Evolutionary conservation across 371 early-diverging fungal species (phyloP), one percentile per base, ranked within the genome.

Genomic region (Zopfochytrium polystomum): DNA sequence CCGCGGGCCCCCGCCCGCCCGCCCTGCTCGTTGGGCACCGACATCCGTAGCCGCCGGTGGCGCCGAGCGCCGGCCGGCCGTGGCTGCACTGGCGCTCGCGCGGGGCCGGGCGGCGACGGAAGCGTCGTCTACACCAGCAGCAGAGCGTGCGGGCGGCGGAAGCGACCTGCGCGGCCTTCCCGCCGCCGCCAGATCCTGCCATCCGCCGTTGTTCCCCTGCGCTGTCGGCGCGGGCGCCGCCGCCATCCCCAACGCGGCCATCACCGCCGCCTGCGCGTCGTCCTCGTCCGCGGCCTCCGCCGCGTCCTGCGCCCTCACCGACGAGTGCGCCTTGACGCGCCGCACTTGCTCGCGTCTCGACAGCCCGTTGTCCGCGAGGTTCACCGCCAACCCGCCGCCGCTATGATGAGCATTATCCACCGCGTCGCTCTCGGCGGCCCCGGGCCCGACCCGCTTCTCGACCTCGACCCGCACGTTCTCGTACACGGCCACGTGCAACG

Each of bases 381-480:
- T 26, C 25, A 47, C 9, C 9, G 48, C 9, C 11, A 47, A 11
- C 11, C 48, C 22, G n/a, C 20, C 11, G 7, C 25, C 0, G 25
- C 1, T 47, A 9, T 11, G 48, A 11, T 22, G 0, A 23, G 18
- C 20, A 5, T 30, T 25, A 3, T 32, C 56, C 9, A 44, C 3
- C 2, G 13, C 29, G 23, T 55, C 56, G 26, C 43, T 43, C 43
- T 45, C 26, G 7, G 43, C 56, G 5, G 45, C 45, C 5, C 45
- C 46, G 26, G 46, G 22, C 29, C 56, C 56, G 9, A 34, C 13
- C 26, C 45, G 46, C 49, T 58, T 58, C 48, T 58, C 58, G 4
- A 58, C 58, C 20, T 58, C 58, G 33, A 58, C 47, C 1, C 30
- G 18, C n/a, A 58, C 34, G 11, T 48, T n/a, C 26, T 58, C 58